Conservation (phyloP, 768 basidiomycete genomes). For the Royoungia palumana region DNA sequence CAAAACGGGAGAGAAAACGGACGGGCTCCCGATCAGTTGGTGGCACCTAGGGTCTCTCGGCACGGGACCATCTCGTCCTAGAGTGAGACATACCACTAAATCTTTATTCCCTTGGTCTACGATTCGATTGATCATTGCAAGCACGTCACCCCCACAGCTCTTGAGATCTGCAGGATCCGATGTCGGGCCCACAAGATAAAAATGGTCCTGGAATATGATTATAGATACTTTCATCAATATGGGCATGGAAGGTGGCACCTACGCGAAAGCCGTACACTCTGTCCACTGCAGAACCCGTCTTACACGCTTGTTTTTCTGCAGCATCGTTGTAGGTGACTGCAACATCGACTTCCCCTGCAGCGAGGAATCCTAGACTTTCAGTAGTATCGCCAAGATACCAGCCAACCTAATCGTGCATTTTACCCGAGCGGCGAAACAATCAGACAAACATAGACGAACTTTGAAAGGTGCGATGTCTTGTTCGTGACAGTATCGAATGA, state of each 20-base stretch:
- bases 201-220: conserved; percentile 52
- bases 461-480: conserved; percentile 26
- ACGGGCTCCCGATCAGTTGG: conserved; percentile 34
- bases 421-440: neutral
- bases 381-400: conserved; percentile 61
- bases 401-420: conserved; percentile 37
- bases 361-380: conserved; percentile 42
- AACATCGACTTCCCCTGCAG: conserved; percentile 42
- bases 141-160: conserved; percentile 29
- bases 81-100: conserved; percentile 29
- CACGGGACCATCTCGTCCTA: neutral
- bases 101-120: conserved; percentile 44
- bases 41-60: conserved; percentile 19
- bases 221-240: too few species aligned
- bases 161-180: conserved; percentile 44
- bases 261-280: conserved; percentile 47
- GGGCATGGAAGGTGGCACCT: conserved; percentile 11
- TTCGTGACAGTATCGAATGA: conserved; percentile 32
- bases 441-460: conserved; percentile 30
- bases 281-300: conserved; percentile 30
- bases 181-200: conserved; percentile 46
- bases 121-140: conserved; percentile 47
- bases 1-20: conserved; percentile 53
- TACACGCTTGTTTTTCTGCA: conserved; percentile 40
- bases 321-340: conserved; percentile 53